These are phyloP conservation scores for Cytidiella melzeri DNA, from an alignment of 768 basidiomycete genomes.

Conservation along the genomic window DNA sequence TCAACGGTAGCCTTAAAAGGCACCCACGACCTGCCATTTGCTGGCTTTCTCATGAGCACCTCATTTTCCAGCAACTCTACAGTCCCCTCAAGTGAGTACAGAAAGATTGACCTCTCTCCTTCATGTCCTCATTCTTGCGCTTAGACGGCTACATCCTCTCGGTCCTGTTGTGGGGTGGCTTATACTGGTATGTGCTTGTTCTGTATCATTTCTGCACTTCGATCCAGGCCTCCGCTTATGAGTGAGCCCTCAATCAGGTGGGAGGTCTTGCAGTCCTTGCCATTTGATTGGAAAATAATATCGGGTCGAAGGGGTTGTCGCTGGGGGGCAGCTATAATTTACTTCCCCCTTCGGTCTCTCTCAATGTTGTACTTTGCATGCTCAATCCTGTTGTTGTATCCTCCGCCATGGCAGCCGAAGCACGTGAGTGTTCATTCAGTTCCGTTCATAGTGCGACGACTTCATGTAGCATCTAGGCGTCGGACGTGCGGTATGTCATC, in stretches of 20 bases:
- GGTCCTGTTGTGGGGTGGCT: slow-evolving; percentile 1
- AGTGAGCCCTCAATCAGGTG: no score
- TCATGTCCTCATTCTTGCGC: not conserved
- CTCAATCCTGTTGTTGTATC: not conserved
- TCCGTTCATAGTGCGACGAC: no score
- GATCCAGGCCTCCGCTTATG: no score
- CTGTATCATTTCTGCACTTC: no score
- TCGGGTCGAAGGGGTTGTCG: slow-evolving; percentile 1
- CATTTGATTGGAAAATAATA: slow-evolving; percentile 1
- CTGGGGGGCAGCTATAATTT: not conserved
- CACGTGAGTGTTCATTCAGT: slow-evolving; percentile 1
- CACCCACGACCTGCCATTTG: no score
- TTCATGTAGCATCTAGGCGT: no score
- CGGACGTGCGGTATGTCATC: no score
- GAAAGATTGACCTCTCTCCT: not conserved
- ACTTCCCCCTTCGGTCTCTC: not conserved
- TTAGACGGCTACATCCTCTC: not conserved
- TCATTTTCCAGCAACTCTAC: no score
- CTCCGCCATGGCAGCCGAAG: slow-evolving; percentile 3
- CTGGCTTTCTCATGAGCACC: no score
- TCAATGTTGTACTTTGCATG: not conserved
- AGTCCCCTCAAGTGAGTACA: no score
- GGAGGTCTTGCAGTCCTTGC: not conserved
- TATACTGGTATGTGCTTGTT: slow-evolving; percentile 2
- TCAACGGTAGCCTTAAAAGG: no score